phyloP scores from a whole-genome alignment of 805 yeast genomes.

The Cyberlindnera saturnus region DNA sequence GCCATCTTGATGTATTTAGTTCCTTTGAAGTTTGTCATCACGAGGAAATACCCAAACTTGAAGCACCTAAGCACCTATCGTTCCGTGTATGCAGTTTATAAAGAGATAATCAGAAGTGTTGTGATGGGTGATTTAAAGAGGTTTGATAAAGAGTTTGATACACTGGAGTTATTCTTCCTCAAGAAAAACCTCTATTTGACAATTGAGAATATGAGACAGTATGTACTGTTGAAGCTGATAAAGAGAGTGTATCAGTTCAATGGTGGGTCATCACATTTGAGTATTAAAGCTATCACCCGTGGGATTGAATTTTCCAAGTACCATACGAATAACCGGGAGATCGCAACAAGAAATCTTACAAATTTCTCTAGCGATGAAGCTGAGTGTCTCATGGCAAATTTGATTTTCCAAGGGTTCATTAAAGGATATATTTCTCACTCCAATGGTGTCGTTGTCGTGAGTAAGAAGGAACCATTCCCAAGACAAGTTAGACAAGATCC shows the following conservation, averaged over 20 bases:
- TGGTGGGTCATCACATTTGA: constrained; percentile 26
- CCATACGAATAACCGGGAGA: constrained; percentile 12
- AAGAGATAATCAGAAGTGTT: constrained; percentile 22
- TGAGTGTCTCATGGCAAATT: constrained; percentile 64
- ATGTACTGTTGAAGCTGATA: constrained; percentile 46
- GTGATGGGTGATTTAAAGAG: constrained; percentile 47
- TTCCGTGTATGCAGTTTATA: constrained; percentile 38
- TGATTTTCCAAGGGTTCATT: constrained; percentile 53
- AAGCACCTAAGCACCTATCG: constrained; percentile 37
- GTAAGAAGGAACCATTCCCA: constrained; percentile 74
- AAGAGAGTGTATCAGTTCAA: constrained; percentile 27
- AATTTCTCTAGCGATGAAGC: constrained; percentile 38
- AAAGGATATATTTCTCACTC: constrained; percentile 83
- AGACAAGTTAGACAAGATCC: constrained; percentile 19
- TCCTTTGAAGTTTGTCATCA: constrained; percentile 53
- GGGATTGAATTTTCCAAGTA: constrained; percentile 34
- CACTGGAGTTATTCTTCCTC: constrained; percentile 46
- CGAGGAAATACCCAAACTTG: constrained; percentile 40
- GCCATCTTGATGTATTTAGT: constrained; percentile 51
- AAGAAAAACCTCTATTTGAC: constrained; percentile 55
- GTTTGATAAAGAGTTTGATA: constrained; percentile 40
- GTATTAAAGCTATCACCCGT: constrained; percentile 35
- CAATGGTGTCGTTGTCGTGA: constrained; percentile 65
- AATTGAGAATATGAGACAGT: constrained; percentile 43
- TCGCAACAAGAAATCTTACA: constrained; percentile 10